Evolutionary conservation across 768 basidiomycete genomes (phyloP).

Genomic region (Mycena amicta): DNA sequence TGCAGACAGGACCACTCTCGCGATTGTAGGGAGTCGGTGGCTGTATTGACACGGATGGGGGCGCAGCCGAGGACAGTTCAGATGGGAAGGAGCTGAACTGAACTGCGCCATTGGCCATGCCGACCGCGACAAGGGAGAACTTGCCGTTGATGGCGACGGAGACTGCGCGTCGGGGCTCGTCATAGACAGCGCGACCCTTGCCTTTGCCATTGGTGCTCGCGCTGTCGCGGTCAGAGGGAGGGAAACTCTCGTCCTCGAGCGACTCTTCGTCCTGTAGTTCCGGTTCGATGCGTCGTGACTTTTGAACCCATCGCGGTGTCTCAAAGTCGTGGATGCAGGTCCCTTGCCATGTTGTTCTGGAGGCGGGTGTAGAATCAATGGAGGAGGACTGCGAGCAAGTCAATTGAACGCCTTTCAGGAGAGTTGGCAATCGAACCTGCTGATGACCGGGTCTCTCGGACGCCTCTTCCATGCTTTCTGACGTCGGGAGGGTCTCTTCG

Average conservation of each 20-base stretch:
- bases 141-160: conserved; percentile 71
- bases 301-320: conserved; percentile 78
- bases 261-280: conserved; percentile 35
- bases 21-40: conserved; percentile 64
- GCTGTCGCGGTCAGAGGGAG: conserved; percentile 12
- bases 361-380: conserved; percentile 16
- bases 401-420: neutral
- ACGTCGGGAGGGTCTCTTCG: conserved; percentile 24
- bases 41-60: conserved; percentile 62
- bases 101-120: conserved; percentile 59
- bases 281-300: conserved; percentile 61
- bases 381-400: conserved; percentile 22
- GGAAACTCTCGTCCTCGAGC: conserved; percentile 1
- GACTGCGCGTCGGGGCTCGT: conserved; percentile 68
- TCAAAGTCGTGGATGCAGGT: conserved; percentile 80
- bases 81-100: conserved; percentile 72
- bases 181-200: conserved; percentile 42
- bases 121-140: conserved; percentile 83
- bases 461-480: conserved; percentile 8
- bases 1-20: conserved; percentile 60
- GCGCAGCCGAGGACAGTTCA: conserved; percentile 50
- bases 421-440: conserved; percentile 2
- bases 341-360: conserved; percentile 61
- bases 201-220: conserved; percentile 10
- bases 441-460: conserved; percentile 16